A percentile compares a stretch with the other conserved stretches of the same genome.
Evolutionary conservation across 371 early-diverging fungal genomes (phyloP).

Genomic region (Mortierella polycephala): DNA sequence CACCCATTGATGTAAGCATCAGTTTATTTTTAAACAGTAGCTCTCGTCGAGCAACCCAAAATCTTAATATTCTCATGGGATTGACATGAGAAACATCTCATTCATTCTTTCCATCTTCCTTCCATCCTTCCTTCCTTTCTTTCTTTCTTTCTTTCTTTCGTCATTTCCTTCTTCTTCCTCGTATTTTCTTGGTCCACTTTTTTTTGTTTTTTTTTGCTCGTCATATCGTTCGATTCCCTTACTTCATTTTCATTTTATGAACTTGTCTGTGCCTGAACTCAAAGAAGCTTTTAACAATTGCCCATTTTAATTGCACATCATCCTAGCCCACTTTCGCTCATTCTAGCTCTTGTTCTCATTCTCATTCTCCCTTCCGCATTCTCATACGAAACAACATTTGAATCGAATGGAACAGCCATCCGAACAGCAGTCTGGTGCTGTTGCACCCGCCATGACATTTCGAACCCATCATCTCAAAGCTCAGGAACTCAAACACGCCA

Average conservation of each 20-base stretch:
- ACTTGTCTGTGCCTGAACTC: too few relatives aligned
- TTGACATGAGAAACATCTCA: background rate
- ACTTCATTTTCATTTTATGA: background rate
- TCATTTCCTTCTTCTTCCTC: background rate
- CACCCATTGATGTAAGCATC: too few relatives aligned
- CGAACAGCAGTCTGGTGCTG: background rate
- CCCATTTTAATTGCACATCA: background rate
- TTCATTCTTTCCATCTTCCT: background rate
- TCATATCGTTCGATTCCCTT: background rate
- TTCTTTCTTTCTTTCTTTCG: background rate
- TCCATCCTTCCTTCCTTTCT: background rate
- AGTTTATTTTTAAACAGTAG: too few relatives aligned
- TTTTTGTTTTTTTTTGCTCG: slow-evolving; percentile 1
- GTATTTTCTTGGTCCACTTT: background rate
- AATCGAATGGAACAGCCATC: slow-evolving; percentile 4
- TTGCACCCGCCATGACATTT: slow-evolving; percentile 40
- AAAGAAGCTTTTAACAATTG: too few relatives aligned
- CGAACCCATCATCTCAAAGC: slow-evolving; percentile 50
- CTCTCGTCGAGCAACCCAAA: background rate
- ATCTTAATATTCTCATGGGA: background rate
- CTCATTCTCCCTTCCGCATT: background rate
- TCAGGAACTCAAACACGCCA: slow-evolving; percentile 37
- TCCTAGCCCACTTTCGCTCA: background rate
- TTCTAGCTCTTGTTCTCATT: background rate
- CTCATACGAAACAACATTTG: background rate